These are phyloP conservation scores for Hypoxylon subgilvum DNA, from an alignment of 495 filamentous ascomycete genomes.

Conservation along the genomic window DNA sequence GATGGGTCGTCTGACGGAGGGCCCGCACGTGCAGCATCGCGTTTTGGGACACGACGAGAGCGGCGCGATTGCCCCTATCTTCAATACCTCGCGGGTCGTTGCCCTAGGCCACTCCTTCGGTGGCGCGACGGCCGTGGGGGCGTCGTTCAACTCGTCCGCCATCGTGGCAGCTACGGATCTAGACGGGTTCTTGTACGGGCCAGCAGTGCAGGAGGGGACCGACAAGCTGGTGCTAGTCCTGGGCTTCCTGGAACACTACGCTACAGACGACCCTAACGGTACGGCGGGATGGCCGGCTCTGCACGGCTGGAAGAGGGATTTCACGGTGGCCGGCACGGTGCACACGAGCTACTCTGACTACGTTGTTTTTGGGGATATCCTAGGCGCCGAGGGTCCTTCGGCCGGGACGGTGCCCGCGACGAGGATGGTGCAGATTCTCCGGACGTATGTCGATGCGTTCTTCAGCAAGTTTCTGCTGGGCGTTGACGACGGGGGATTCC, in stretches of 20 bases:
- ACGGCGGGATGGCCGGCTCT: slow-evolving; percentile 12
- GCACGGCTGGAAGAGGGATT: slow-evolving; percentile 24
- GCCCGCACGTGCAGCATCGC: neutral
- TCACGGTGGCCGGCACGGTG: slow-evolving; percentile 14
- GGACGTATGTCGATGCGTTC: slow-evolving; percentile 5
- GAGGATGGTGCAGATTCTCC: slow-evolving; percentile 5
- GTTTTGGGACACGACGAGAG: neutral
- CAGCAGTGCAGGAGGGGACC: slow-evolving; percentile 11
- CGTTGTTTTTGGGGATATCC: neutral
- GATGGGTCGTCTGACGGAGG: neutral
- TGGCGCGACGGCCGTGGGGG: slow-evolving; percentile 55
- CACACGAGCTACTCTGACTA: slow-evolving; percentile 10
- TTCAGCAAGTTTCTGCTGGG: slow-evolving; percentile 3
- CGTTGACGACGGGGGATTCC: neutral
- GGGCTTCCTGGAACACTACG: neutral
- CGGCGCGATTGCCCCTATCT: neutral
- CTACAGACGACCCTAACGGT: slow-evolving; percentile 5
- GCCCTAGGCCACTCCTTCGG: slow-evolving; percentile 63
- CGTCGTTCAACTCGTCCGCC: slow-evolving; percentile 47
- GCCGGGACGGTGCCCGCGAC: neutral
- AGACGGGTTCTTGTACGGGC: slow-evolving; percentile 51
- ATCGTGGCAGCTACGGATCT: slow-evolving; percentile 55
- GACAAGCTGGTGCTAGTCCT: slow-evolving; percentile 26
- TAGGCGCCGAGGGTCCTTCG: neutral
- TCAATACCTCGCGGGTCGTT: slow-evolving; percentile 39